Evolutionary conservation across 768 basidiomycete genomes (phyloP).

Genomic region (Porphyrellus cyaneotinctus): DNA sequence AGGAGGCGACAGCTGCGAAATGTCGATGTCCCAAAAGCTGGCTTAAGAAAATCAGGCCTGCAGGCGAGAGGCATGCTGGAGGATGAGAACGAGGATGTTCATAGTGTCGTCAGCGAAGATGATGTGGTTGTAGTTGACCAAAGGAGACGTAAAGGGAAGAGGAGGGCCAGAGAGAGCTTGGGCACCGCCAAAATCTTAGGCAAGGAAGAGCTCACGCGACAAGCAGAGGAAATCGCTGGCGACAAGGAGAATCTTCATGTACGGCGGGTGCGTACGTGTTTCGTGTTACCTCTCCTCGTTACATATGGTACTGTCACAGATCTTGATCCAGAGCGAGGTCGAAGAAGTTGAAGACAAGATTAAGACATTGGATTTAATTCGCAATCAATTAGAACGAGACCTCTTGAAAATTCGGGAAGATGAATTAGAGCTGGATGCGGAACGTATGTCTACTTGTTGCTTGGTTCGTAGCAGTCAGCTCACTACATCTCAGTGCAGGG

Average conservation of each 20-base stretch:
- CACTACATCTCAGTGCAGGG: slow-evolving; percentile 64
- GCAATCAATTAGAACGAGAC: slow-evolving; percentile 75
- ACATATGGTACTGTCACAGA: slow-evolving; percentile 41
- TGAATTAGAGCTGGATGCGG: slow-evolving; percentile 94
- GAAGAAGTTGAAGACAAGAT: slow-evolving; percentile 89
- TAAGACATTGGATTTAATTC: slow-evolving; percentile 73
- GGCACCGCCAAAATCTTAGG: slow-evolving; percentile 69
- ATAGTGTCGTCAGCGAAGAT: slow-evolving; percentile 70
- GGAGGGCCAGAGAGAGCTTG: slow-evolving; percentile 61
- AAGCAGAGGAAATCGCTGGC: slow-evolving; percentile 78
- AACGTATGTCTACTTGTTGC: slow-evolving; percentile 55
- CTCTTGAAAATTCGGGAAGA: slow-evolving; percentile 89
- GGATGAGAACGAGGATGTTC: slow-evolving; percentile 48
- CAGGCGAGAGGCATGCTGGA: slow-evolving; percentile 67
- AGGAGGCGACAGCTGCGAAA: slow-evolving; percentile 77
- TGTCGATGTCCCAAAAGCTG: slow-evolving; percentile 69
- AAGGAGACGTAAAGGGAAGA: slow-evolving; percentile 34
- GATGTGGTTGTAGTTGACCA: slow-evolving; percentile 59
- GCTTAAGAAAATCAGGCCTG: slow-evolving; percentile 77
- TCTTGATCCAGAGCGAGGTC: slow-evolving; percentile 82
- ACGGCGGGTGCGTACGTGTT: slow-evolving; percentile 53
- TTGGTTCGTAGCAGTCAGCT: not conserved
- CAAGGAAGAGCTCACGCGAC: slow-evolving; percentile 78
- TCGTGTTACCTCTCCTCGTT: slow-evolving; percentile 2
- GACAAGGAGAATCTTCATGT: slow-evolving; percentile 95